Conservation (phyloP, 345 rosid genomes). For the Noccaea caerulescens region DNA sequence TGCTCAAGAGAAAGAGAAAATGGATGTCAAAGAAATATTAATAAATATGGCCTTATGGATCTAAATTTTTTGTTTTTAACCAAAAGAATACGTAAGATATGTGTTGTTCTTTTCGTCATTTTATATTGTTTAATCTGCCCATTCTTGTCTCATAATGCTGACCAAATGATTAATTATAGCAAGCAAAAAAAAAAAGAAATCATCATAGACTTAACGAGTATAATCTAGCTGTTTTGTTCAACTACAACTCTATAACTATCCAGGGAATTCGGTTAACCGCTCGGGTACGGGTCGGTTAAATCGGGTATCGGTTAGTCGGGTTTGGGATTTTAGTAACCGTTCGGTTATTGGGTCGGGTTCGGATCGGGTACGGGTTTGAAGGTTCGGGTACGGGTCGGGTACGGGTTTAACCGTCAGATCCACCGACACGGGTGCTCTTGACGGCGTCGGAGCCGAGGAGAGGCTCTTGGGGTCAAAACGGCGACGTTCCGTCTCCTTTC, state of each 20-base stretch:
- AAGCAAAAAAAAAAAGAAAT: not conserved
- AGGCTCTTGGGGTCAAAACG: no score
- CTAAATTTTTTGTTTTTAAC: not conserved
- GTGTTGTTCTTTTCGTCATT: not conserved
- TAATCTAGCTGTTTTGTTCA: constrained; percentile 34
- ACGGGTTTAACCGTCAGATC: no score
- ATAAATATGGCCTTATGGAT: not conserved
- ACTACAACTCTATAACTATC: constrained; percentile 25
- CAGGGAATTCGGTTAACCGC: no score
- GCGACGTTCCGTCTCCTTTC: no score
- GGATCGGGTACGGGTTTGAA: no score
- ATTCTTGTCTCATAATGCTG: constrained; percentile 27
- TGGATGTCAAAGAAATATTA: not conserved
- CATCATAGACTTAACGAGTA: not conserved
- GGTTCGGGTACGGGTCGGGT: no score
- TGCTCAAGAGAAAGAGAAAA: constrained; percentile 11
- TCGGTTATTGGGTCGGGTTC: no score
- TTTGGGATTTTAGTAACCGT: no score
- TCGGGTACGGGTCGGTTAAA: no score
- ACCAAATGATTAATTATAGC: constrained; percentile 2
- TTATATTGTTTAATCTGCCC: not conserved
- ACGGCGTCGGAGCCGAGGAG: no score
- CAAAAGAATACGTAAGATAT: constrained; percentile 6
- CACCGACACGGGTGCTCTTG: no score
- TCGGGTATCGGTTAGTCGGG: no score